phyloP scores from a whole-genome alignment of 208 protist genomes.

The Acanthamoeba royreba region DNA sequence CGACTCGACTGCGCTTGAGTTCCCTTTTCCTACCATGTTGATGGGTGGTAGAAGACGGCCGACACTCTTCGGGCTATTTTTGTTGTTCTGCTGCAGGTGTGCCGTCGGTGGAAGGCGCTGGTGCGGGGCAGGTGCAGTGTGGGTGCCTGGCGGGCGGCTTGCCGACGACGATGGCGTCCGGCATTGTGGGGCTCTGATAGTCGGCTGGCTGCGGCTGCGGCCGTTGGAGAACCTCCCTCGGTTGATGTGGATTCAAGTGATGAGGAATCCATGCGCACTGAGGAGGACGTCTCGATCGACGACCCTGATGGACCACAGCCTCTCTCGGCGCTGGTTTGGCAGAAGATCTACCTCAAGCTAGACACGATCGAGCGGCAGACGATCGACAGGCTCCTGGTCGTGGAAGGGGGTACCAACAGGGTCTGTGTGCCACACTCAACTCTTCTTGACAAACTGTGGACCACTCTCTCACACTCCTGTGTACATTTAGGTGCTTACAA shows the following conservation, averaged over 20 bases:
- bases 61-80: not conserved
- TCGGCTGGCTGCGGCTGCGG: not conserved
- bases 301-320: not conserved
- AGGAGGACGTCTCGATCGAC: not conserved
- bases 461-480: too few relatives aligned
- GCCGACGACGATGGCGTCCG: not conserved
- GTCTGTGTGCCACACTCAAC: not conserved
- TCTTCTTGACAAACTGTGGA: too few relatives aligned
- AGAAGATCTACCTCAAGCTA: not conserved
- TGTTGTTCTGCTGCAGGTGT: not conserved
- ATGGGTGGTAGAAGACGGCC: too few relatives aligned
- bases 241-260: too few relatives aligned
- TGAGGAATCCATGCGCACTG: too few relatives aligned
- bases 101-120: not conserved
- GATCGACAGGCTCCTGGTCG: not conserved
- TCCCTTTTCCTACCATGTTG: too few relatives aligned
- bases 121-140: not conserved
- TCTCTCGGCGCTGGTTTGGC: not conserved
- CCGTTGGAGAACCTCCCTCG: not conserved
- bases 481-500: not conserved
- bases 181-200: not conserved
- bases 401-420: not conserved
- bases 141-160: not conserved
- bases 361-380: not conserved
- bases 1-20: too few relatives aligned